Base-by-base conservation (phyloP, 441 rosid genomes). In the Daphne laureola region DNA sequence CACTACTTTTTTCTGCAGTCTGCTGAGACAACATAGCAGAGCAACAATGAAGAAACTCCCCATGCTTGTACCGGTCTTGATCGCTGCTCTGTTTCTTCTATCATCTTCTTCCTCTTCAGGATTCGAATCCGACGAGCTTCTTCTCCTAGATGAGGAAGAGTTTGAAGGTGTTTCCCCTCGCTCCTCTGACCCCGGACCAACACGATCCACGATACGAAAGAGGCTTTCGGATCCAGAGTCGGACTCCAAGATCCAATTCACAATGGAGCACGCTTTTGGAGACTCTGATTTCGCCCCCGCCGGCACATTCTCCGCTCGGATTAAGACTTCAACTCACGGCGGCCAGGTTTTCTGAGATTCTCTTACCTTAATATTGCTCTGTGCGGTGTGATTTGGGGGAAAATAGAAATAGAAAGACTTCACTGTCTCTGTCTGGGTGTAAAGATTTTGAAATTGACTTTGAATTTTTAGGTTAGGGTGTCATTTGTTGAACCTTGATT, bases 191-290 rank as follows among this genome's bases (percentile, higher is more conserved):
- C 62, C 62, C 14, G 40, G 68, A 14, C 18, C 51, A 43, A 56
- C 63, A 47, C 67, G 57, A 47, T 56, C 74, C 15, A 55, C 81
- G 8, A 58, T 78, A 41, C 72, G 84, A 7, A 79, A 64, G 68
- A 76, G 79, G 59, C 74, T 60, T 53, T 68, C 86, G 12, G 97
- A 92, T 76, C 73, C 75, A 1, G 92, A 92, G 49, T 74, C 87
- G 17, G 97, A 92, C 59, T 92, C 96, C 14, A 92, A 84, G 80
- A 73, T 92, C 84, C 96, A 86, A 38, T 89, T 92, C 65, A 46
- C 84, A n/a, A 87, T 92, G 43, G 92, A 92, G 17, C 98, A 92
- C 57, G 90, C 96, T 54, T 86, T 92, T 26, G 96, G 95, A 0
- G 96, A 89, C 59, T 80, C 92, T 36, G 82, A 78, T 74, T 89